Percentiles rank a stretch among this genome's conserved stretches.
Conservation (phyloP, 2,329 filamentous ascomycete species). For the Epichloe typhina region DNA sequence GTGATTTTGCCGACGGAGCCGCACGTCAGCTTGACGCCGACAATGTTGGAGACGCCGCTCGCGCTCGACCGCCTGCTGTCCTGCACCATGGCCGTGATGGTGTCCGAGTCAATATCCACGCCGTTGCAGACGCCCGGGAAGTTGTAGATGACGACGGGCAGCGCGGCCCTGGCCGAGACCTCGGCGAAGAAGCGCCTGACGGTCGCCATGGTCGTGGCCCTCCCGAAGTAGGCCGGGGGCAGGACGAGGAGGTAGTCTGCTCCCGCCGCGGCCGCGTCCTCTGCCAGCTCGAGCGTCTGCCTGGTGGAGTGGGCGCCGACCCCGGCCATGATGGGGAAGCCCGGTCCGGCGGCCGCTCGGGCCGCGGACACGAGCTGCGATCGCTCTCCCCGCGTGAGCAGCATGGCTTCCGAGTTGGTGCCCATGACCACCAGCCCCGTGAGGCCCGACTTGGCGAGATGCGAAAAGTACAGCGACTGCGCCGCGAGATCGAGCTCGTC, state of each 20-base stretch:
- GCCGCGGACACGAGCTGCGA: slow-evolving; percentile 42
- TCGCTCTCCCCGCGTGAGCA: slow-evolving; percentile 46
- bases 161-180: slow-evolving; percentile 42
- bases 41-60: slow-evolving; percentile 38
- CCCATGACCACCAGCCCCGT: slow-evolving; percentile 40
- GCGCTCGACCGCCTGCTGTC: slow-evolving; percentile 12
- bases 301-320: slow-evolving; percentile 51
- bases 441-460: slow-evolving; percentile 36
- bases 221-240: slow-evolving; percentile 20
- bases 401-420: slow-evolving; percentile 43
- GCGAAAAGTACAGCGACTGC: slow-evolving; percentile 37
- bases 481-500: slow-evolving; percentile 34
- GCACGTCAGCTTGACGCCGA: slow-evolving; percentile 60
- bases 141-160: slow-evolving; percentile 61
- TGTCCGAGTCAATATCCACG: slow-evolving; percentile 54
- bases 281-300: slow-evolving; percentile 46
- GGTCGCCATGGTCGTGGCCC: slow-evolving; percentile 26
- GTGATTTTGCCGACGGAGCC: slow-evolving; percentile 63
- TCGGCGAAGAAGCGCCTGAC: slow-evolving; percentile 16
- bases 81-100: slow-evolving; percentile 29
- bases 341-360: slow-evolving; percentile 66
- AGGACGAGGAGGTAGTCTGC: slow-evolving; percentile 14
- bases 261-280: slow-evolving; percentile 32
- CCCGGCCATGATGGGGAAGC: slow-evolving; percentile 74
- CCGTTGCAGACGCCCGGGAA: slow-evolving; percentile 56